Conservation (phyloP, 768 basidiomycete species). For the Galerina sulciceps region DNA sequence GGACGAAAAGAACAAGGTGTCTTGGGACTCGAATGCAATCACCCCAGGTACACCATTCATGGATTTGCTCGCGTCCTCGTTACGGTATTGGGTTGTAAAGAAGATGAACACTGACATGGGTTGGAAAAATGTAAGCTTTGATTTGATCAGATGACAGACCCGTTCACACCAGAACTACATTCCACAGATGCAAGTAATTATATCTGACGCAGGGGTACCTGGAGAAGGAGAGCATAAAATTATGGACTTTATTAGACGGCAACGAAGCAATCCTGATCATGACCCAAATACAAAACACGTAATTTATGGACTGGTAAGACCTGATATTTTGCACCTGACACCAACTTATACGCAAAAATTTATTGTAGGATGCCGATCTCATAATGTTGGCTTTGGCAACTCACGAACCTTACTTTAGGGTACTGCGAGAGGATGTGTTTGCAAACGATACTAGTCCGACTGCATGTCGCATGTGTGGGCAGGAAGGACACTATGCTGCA, state of each 20-base stretch:
- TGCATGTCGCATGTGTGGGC: conserved; percentile 91
- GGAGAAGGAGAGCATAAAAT: conserved; percentile 99
- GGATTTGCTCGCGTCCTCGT: conserved; percentile 83
- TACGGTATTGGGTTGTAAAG: conserved; percentile 95
- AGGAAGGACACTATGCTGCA: conserved; percentile 93
- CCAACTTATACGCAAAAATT: conserved; percentile 13
- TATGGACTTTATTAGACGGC: conserved; percentile 96
- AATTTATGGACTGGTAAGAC: conserved; percentile 91
- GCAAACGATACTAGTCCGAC: conserved; percentile 73
- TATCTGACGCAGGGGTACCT: conserved; percentile 96
- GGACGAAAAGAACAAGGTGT: conserved; percentile 79
- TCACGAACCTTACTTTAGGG: conserved; percentile 97
- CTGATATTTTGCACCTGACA: neutral
- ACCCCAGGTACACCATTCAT: conserved; percentile 99
- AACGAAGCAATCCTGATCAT: conserved; percentile 85
- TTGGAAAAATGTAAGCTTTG: conserved; percentile 81
- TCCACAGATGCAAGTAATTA: conserved; percentile 86
- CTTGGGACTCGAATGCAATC: conserved; percentile 99
- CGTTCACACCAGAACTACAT: too few relatives aligned
- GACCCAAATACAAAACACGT: conserved; percentile 96
- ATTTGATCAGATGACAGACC: neutral
- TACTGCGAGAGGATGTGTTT: conserved; percentile 98
- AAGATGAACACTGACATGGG: conserved; percentile 96
- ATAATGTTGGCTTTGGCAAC: conserved; percentile 99
- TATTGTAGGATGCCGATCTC: conserved; percentile 90